phyloP scores from a whole-genome alignment of 2,329 filamentous ascomycete genomes.

The Bretziella fagacearum region DNA sequence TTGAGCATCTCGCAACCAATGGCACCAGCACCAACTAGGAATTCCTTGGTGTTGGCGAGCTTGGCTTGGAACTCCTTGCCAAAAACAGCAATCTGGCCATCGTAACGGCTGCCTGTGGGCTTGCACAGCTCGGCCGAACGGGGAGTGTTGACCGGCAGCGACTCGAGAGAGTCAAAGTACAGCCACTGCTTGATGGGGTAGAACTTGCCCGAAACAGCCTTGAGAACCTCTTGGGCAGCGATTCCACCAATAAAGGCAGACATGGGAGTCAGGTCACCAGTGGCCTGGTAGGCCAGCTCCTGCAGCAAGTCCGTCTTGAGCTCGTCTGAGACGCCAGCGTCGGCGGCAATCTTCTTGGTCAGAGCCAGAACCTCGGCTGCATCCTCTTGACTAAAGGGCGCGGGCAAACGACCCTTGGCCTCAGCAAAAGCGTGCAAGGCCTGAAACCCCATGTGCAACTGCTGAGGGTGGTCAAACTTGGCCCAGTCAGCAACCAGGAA shows the following conservation, averaged over 20 bases:
- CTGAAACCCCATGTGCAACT: constrained; percentile 84
- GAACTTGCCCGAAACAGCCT: constrained; percentile 96
- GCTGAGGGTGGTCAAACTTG: constrained; percentile 87
- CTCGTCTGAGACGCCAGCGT: constrained; percentile 64
- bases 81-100: constrained; percentile 94
- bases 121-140: constrained; percentile 80
- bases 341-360: constrained; percentile 55
- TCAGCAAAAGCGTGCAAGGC: constrained; percentile 76
- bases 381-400: constrained; percentile 71
- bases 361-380: constrained; percentile 61
- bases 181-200: constrained; percentile 89
- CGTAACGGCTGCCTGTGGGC: constrained; percentile 71
- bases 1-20: constrained; percentile 99
- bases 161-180: constrained; percentile 97
- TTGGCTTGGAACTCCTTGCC: constrained; percentile 89
- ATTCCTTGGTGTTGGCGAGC: constrained; percentile 75
- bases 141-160: constrained; percentile 56
- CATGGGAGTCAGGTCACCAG: constrained; percentile 79
- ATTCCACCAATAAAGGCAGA: constrained; percentile 91
- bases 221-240: constrained; percentile 84
- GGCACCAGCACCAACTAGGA: constrained; percentile 87
- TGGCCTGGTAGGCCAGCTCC: constrained; percentile 87
- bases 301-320: constrained; percentile 83
- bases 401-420: constrained; percentile 56
- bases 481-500: constrained; percentile 88